Base-by-base conservation (phyloP, 345 rosid species). In the Salix dunnii region DNA sequence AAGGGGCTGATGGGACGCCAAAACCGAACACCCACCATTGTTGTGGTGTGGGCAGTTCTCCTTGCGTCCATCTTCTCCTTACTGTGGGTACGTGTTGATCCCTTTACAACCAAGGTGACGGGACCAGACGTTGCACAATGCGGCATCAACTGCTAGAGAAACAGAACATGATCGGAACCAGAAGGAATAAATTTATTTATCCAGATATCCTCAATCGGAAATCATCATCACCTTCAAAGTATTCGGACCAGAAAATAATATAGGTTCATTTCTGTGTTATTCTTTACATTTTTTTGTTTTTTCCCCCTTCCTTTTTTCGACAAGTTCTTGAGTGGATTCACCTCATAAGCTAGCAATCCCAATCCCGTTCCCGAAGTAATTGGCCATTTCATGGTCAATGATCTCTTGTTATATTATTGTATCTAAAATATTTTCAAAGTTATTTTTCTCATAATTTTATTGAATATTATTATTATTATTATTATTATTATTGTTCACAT, bases 31-130 rank as follows among this genome's bases (percentile, higher is more conserved):
- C 88, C 88, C 33, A 87, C 87, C 0, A 85, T 87, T 53, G 84
- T 85, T 48, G 76, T 83, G 21, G 87, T 87, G 3, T 85, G 85
- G 88, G 85, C 87, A 8, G 49, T 83, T 63, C 88, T 85, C 25
- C 82, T 85, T 7, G 87, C 86, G 38, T 87, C 85, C 1, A 82
- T 83, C 82, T 85, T 87, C 81, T 85, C 87, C 48, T 36, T 84
- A 42, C 77, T 84, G 1, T 84, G 87, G 89, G 83, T 80, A 33
- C 83, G 81, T 16, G 21, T 83, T n/a, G 81, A 87, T 70, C 90
- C 88, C 38, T 82, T 87, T 42, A 78, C 81, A 23, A 76, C 84
- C 6, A 68, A 55, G 76, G 84, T 85, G 73, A 78, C 78, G 8
- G 85, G 90, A n/a, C 88, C 90, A 0, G 80, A 71, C 61, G 25